These are phyloP conservation scores for Trichocladium uniseriatum DNA, from an alignment of 495 filamentous ascomycete species.

Conservation along the genomic window DNA sequence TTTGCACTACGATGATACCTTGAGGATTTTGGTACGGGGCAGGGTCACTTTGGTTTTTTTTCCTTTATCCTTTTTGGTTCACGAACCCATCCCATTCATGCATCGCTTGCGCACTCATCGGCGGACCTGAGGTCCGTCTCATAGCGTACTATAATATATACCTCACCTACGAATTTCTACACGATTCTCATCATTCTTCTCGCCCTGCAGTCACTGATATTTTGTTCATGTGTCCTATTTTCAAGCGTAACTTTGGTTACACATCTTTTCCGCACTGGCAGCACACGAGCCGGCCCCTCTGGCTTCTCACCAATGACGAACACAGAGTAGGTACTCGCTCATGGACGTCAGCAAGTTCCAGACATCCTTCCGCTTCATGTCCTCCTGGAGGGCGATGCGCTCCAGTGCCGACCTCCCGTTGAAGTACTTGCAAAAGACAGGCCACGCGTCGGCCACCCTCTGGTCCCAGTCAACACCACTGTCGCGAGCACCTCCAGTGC, in stretches of 20 bases:
- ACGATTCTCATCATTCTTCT: too few relatives aligned
- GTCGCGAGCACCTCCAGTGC: neutral
- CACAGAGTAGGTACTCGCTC: constrained; percentile 47
- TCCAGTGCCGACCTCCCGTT: constrained; percentile 83
- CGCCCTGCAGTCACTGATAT: too few relatives aligned
- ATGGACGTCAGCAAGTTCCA: constrained; percentile 57
- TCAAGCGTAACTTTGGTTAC: too few relatives aligned
- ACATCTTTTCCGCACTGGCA: too few relatives aligned
- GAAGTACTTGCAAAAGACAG: constrained; percentile 65
- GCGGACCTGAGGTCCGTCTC: neutral
- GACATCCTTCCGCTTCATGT: constrained; percentile 73
- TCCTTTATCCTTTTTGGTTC: constrained; percentile 2
- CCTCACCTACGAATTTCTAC: too few relatives aligned
- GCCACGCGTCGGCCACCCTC: constrained; percentile 40
- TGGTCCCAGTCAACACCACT: constrained; percentile 25
- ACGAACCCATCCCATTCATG: neutral
- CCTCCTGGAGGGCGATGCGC: constrained; percentile 71
- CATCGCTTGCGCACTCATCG: neutral
- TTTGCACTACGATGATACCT: constrained; percentile 12
- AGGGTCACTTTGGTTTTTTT: constrained; percentile 4
- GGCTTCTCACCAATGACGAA: constrained; percentile 47
- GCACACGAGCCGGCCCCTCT: too few relatives aligned
- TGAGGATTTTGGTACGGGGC: constrained; percentile 3
- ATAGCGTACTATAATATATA: neutral
- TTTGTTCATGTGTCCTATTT: too few relatives aligned